phyloP scores from a whole-genome alignment of 768 basidiomycete species.

The Cubamyces sp. region DNA sequence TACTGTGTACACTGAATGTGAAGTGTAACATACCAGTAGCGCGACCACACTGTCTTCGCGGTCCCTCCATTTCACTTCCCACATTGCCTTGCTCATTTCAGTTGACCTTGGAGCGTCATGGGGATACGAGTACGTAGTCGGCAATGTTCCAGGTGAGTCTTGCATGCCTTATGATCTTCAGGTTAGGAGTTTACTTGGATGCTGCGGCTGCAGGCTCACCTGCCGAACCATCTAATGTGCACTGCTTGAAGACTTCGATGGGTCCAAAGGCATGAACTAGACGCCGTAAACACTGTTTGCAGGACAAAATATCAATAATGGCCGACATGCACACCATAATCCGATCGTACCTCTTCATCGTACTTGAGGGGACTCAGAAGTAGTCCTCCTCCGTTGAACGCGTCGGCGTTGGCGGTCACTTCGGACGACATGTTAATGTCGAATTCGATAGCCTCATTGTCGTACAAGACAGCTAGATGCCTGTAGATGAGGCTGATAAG shows the following conservation, averaged over 20 bases:
- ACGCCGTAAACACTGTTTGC: constrained; percentile 50
- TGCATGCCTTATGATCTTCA: no score
- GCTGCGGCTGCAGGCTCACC: no score
- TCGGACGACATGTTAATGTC: neutral
- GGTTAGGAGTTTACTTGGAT: no score
- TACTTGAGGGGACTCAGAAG: constrained; percentile 62
- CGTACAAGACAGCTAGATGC: constrained; percentile 41
- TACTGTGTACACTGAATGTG: no score
- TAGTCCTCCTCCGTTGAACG: constrained; percentile 39
- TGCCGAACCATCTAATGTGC: constrained; percentile 3
- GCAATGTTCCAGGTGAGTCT: no score
- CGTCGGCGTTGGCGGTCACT: constrained; percentile 7
- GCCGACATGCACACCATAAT: neutral
- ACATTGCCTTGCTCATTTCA: constrained; percentile 62
- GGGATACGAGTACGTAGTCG: constrained; percentile 35
- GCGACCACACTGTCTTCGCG: constrained; percentile 77
- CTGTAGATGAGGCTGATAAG: constrained; percentile 30
- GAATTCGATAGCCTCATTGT: constrained; percentile 50
- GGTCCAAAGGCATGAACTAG: constrained; percentile 65
- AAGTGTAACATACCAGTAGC: constrained; percentile 53
- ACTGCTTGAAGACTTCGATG: constrained; percentile 57
- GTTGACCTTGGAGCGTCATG: constrained; percentile 60
- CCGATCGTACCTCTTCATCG: constrained; percentile 54
- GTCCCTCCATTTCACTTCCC: constrained; percentile 81
- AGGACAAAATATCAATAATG: neutral